Percentiles rank a stretch among this genome's conserved stretches.
Conservation (phyloP, 441 rosid species). For the Omphalea diandra region DNA sequence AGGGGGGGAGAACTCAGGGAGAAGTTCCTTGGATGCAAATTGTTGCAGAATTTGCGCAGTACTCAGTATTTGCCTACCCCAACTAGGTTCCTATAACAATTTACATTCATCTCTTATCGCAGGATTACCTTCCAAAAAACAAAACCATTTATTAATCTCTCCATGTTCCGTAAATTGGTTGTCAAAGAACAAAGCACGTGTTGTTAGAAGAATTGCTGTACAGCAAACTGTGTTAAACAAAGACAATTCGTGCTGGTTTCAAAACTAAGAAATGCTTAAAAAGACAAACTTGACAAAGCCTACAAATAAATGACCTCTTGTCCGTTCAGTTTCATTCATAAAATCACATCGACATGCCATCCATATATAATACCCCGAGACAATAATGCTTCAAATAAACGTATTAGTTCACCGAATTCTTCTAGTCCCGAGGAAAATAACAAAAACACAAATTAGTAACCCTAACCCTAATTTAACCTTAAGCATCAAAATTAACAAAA, state of each 20-base stretch:
- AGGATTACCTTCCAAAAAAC: background rate
- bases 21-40: too few species aligned
- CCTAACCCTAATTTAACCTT: slow-evolving; percentile 9
- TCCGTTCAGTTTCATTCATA: background rate
- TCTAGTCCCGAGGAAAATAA: too few species aligned
- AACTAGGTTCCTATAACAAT: background rate
- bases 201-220: background rate
- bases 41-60: too few species aligned
- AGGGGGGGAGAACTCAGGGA: too few species aligned
- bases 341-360: background rate
- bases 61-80: background rate
- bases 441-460: slow-evolving; percentile 21
- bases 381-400: background rate
- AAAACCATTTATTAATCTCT: background rate
- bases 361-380: background rate
- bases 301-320: background rate
- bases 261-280: background rate
- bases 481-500: slow-evolving; percentile 3
- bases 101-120: background rate
- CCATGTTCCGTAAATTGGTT: background rate
- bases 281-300: background rate
- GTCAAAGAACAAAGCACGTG: background rate
- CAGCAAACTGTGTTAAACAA: background rate
- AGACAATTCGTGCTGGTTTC: background rate
- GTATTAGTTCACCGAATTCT: too few species aligned